Evolutionary conservation across 306 rosid species (phyloP).

Genomic region (Medicago arabica): DNA sequence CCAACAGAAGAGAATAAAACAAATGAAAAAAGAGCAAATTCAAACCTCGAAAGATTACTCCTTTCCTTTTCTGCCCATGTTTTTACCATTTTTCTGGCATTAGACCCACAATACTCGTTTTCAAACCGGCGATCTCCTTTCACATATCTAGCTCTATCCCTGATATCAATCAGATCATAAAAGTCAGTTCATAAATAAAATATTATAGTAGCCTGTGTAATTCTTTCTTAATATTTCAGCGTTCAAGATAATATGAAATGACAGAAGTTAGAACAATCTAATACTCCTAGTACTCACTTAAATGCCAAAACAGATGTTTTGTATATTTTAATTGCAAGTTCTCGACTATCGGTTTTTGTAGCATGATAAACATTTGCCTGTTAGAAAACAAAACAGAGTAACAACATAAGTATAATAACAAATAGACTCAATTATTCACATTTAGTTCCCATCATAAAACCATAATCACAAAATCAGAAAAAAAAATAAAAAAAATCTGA

Average conservation of each 20-base stretch:
- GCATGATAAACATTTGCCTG: slow-evolving; percentile 99
- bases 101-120: slow-evolving; percentile 85
- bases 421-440: slow-evolving; percentile 18
- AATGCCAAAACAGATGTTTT: slow-evolving; percentile 88
- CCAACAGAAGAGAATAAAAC: too few relatives aligned
- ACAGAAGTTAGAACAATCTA: slow-evolving; percentile 29
- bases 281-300: slow-evolving; percentile 60
- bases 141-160: slow-evolving; percentile 94
- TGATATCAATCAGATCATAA: slow-evolving; percentile 47
- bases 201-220: neutral
- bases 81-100: slow-evolving; percentile 97
- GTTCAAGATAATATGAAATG: neutral
- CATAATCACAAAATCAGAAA: slow-evolving; percentile 14
- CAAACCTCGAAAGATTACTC: slow-evolving; percentile 89
- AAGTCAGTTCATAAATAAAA: slow-evolving; percentile 36
- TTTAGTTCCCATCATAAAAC: slow-evolving; percentile 16
- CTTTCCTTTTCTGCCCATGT: slow-evolving; percentile 98
- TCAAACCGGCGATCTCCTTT: slow-evolving; percentile 92
- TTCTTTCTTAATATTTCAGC: neutral
- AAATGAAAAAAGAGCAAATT: slow-evolving; percentile 3
- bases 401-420: slow-evolving; percentile 25
- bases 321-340: slow-evolving; percentile 85
- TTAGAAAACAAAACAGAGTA: slow-evolving; percentile 22
- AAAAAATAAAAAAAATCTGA: neutral
- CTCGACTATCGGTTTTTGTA: slow-evolving; percentile 79